A percentile compares a stretch with the other conserved stretches of the same genome.
Evolutionary conservation across 1,284 basidiomycete species (phyloP).

Genomic region (Microbotryomycetes sp.): DNA sequence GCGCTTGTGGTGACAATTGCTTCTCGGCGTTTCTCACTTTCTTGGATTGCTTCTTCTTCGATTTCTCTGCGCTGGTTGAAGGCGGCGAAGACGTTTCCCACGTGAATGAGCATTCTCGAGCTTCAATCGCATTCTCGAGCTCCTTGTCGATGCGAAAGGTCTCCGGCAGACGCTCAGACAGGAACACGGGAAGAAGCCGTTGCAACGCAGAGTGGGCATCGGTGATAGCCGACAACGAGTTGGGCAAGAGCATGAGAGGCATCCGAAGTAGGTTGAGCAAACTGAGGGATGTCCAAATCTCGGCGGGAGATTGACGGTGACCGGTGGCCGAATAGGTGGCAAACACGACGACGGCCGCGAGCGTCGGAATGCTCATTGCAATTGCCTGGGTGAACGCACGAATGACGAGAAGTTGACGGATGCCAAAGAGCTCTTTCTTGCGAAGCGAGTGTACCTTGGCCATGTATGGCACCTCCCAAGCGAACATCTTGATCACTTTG

Average conservation of each 20-base stretch:
- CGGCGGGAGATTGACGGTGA: conserved; percentile 54
- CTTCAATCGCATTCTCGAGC: conserved; percentile 50
- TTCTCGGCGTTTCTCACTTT: conserved; percentile 36
- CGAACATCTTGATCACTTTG: conserved; percentile 79
- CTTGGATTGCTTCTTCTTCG: conserved; percentile 40
- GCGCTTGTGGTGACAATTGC: conserved; percentile 11
- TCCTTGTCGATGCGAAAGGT: conserved; percentile 45
- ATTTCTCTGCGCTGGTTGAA: conserved; percentile 33
- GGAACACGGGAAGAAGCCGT: conserved; percentile 45
- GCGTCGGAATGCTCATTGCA: conserved; percentile 28
- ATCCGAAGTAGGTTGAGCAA: conserved; percentile 9
- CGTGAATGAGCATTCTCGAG: conserved; percentile 56
- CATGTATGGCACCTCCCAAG: conserved; percentile 56
- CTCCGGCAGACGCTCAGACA: conserved; percentile 51
- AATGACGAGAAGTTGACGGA: conserved; percentile 55
- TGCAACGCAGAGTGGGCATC: conserved; percentile 46
- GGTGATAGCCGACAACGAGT: conserved; percentile 55
- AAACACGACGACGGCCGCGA: conserved; percentile 30
- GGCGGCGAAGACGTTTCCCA: conserved; percentile 49
- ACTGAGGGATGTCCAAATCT: conserved; percentile 16
- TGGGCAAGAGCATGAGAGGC: conserved; percentile 56
- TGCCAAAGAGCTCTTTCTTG: conserved; percentile 60
- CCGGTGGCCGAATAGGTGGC: conserved; percentile 35
- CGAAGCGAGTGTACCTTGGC: conserved; percentile 59
- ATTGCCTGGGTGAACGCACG: conserved; percentile 51